Evolutionary conservation across 2,329 filamentous ascomycete genomes (phyloP).

Genomic region (Botryosphaeria dothidea): DNA sequence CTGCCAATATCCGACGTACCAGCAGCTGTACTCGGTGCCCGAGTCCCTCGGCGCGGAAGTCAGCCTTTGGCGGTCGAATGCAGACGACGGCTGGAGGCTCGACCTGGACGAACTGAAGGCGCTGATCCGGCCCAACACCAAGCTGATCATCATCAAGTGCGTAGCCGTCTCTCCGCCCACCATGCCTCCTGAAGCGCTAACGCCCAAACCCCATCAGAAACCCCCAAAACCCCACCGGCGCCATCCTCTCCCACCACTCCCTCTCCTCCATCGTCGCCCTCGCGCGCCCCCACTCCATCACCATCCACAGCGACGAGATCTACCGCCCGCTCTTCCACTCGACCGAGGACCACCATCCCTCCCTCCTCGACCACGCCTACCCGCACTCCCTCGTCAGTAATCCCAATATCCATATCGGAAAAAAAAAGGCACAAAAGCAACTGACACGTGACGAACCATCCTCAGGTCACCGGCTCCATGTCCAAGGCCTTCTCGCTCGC

Average conservation of each 20-base stretch:
- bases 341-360: slow-evolving; percentile 62
- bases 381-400: slow-evolving; percentile 65
- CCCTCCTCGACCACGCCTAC: slow-evolving; percentile 71
- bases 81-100: slow-evolving; percentile 65
- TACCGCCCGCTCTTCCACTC: slow-evolving; percentile 82
- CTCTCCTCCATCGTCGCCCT: slow-evolving; percentile 64
- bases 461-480: slow-evolving; percentile 78
- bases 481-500: slow-evolving; percentile 84
- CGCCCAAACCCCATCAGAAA: slow-evolving; percentile 56
- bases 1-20: slow-evolving; percentile 84
- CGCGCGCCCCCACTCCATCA: slow-evolving; percentile 62
- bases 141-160: slow-evolving; percentile 65
- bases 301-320: slow-evolving; percentile 74
- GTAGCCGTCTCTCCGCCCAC: not conserved
- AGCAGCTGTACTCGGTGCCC: slow-evolving; percentile 78
- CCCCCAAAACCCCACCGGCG: slow-evolving; percentile 77
- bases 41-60: slow-evolving; percentile 74
- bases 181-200: not conserved
- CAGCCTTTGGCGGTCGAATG: slow-evolving; percentile 72
- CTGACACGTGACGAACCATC: too few species aligned
- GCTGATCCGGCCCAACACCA: slow-evolving; percentile 69
- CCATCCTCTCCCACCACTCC: slow-evolving; percentile 63
- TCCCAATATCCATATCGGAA: too few species aligned
- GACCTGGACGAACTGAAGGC: slow-evolving; percentile 65
- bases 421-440: too few species aligned